Base-by-base conservation (phyloP, 2,329 filamentous ascomycete genomes). In the Lachnellula hyalina region DNA sequence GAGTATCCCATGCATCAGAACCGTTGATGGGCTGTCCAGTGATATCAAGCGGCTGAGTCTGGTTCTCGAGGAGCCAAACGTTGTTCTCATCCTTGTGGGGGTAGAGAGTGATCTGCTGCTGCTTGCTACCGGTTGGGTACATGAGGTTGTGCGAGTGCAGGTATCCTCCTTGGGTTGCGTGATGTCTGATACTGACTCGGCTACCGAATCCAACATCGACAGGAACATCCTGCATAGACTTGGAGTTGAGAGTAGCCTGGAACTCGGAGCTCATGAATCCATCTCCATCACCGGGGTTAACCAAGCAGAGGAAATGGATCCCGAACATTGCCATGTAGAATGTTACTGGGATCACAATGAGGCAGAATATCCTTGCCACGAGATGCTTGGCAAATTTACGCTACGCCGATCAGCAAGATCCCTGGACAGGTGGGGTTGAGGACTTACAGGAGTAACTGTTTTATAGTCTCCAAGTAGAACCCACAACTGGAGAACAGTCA, bases 261-360 rank as follows among this genome's bases (percentile, higher is more conserved):
- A 99, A 99, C 70, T 99, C 94, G 53, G 93, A 96, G 69, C 92
- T 96, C 94, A 99, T 99, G 78, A 99, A 99, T 53, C 94, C 94
- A 72, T 99, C 94, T 52, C 94, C 94, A 51, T 99, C 94, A 57
- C 94, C 94, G 28, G 94, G 94, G 74, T 99, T 99, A 57, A 87
- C 83, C 42, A 99, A 81, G 77, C 90, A 95, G 63, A 92, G 64
- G 74, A 99, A 99, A 77, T 99, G 94, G 66, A 99, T 95, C 51
- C 84, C 92, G 68, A 99, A 99, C 89, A 97, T 96, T 67, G 83
- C 86, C 79, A 96, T 86, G 77, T 99, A 99, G 75, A 99, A 96
- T 36, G 84, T 85, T 25, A 88, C 63, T 6, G 94, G 94, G 63
- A 99, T 89, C 63, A 96, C 77, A 63, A 99, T 91, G 52, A 99